A percentile compares a stretch with the other conserved stretches of the same genome.
Evolutionary conservation across 2,329 filamentous ascomycete species (phyloP).

Genomic region (Tricladium varicosporioides): DNA sequence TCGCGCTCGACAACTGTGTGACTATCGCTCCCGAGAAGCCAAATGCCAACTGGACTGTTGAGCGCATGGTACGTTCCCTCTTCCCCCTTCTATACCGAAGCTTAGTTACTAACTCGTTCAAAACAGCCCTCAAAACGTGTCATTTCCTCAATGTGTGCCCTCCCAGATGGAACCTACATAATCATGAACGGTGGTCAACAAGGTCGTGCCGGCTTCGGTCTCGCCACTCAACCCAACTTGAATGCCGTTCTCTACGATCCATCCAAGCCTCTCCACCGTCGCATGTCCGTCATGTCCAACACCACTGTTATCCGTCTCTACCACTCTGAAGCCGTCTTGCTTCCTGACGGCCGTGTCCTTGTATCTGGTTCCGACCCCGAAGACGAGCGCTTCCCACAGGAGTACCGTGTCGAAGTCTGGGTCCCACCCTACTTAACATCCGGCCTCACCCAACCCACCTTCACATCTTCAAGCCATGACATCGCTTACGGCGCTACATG

Average conservation of each 20-base stretch:
- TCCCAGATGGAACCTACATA: constrained; percentile 64
- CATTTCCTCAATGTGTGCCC: constrained; percentile 59
- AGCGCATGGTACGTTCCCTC: constrained; percentile 49
- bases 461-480: constrained; percentile 51
- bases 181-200: constrained; percentile 61
- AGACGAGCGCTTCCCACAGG: constrained; percentile 52
- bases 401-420: constrained; percentile 66
- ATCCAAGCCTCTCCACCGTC: constrained; percentile 48
- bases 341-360: constrained; percentile 62
- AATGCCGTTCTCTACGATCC: constrained; percentile 65
- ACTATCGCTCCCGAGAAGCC: constrained; percentile 58
- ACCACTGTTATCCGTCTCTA: constrained; percentile 64
- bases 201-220: constrained; percentile 62
- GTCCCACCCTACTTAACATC: constrained; percentile 59
- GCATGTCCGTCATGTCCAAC: constrained; percentile 63
- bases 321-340: constrained; percentile 61
- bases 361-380: constrained; percentile 56
- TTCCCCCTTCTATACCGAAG: neutral
- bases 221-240: constrained; percentile 56
- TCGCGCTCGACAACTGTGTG: constrained; percentile 65
- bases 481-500: constrained; percentile 43
- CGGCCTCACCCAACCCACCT: constrained; percentile 48
- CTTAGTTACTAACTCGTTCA: neutral
- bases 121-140: constrained; percentile 57
- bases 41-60: constrained; percentile 57